These are phyloP conservation scores for Ganoderma leucocontextum DNA, from an alignment of 1,284 basidiomycete genomes.

Conservation along the genomic window DNA sequence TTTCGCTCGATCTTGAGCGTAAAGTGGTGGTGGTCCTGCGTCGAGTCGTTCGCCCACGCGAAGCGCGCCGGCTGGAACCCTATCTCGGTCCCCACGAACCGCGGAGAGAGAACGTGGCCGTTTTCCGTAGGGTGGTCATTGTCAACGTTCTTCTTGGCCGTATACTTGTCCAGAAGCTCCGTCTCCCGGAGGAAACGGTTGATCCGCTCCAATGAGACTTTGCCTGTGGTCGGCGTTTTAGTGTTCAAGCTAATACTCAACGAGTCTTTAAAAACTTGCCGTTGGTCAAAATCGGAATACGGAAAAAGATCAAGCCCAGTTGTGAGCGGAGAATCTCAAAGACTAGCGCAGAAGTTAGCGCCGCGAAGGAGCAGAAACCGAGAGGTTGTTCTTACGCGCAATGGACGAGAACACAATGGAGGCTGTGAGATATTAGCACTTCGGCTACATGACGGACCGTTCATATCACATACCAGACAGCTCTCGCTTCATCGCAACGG, in stretches of 20 bases:
- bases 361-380: too few species aligned
- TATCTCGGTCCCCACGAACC: conserved; percentile 34
- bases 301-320: conserved; percentile 11
- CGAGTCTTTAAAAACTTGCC: neutral
- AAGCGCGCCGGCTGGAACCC: conserved; percentile 50
- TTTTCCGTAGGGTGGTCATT: conserved; percentile 19
- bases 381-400: conserved; percentile 35
- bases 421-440: conserved; percentile 32
- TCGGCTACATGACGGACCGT: neutral
- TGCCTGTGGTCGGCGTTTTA: conserved; percentile 33
- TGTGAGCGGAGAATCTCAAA: conserved; percentile 11
- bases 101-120: neutral
- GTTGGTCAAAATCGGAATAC: conserved; percentile 11
- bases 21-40: conserved; percentile 47
- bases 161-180: conserved; percentile 55
- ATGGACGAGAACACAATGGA: conserved; percentile 50
- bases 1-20: conserved; percentile 56
- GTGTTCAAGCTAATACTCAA: neutral
- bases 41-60: conserved; percentile 42
- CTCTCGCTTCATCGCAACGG: conserved; percentile 31
- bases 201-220: conserved; percentile 55
- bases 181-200: conserved; percentile 55
- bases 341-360: neutral
- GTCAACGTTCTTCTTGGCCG: neutral
- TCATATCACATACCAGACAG: conserved; percentile 40